phyloP scores from a whole-genome alignment of 2,329 filamentous ascomycete species.

The Aureobasidium namibiae region DNA sequence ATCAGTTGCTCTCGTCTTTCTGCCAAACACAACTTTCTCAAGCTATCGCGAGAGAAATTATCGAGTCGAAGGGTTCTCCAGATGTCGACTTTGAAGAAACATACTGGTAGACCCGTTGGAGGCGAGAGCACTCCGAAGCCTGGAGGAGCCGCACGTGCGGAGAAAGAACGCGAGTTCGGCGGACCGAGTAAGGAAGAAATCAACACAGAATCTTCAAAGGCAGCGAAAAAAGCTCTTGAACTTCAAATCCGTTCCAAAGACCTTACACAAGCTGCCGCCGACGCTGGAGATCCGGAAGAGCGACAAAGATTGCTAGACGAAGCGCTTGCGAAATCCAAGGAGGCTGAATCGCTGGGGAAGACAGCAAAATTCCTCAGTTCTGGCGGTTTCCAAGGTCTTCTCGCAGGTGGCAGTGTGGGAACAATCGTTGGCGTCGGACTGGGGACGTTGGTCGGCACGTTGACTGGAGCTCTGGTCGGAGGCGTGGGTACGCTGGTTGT shows the following conservation, averaged over 20 bases:
- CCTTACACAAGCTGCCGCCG: conserved; percentile 22
- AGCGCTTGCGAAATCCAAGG: conserved; percentile 22
- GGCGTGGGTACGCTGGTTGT: conserved; percentile 26
- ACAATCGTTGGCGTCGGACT: conserved; percentile 20
- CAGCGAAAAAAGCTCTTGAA: conserved; percentile 20
- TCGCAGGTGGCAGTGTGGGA: conserved; percentile 23
- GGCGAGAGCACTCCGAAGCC: not conserved
- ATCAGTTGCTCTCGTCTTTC: not conserved
- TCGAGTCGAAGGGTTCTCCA: not conserved
- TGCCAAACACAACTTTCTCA: not conserved
- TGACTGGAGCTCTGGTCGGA: conserved; percentile 19
- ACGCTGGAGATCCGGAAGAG: conserved; percentile 24
- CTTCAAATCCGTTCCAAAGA: conserved; percentile 21
- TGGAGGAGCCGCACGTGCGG: not conserved
- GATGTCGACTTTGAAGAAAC: not conserved
- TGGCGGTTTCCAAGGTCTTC: conserved; percentile 24
- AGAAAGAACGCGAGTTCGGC: not conserved
- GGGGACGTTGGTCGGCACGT: conserved; percentile 23
- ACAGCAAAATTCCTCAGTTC: conserved; percentile 24
- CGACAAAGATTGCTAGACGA: conserved; percentile 25
- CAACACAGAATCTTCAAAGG: conserved; percentile 20
- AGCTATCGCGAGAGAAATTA: not conserved
- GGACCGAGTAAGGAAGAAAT: not conserved
- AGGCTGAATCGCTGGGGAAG: conserved; percentile 26
- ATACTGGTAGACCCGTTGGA: not conserved